Evolutionary conservation across 139 green algal species (phyloP), one percentile per base, ranked within the genome.

Genomic region (Coccomyxa sp.): DNA sequence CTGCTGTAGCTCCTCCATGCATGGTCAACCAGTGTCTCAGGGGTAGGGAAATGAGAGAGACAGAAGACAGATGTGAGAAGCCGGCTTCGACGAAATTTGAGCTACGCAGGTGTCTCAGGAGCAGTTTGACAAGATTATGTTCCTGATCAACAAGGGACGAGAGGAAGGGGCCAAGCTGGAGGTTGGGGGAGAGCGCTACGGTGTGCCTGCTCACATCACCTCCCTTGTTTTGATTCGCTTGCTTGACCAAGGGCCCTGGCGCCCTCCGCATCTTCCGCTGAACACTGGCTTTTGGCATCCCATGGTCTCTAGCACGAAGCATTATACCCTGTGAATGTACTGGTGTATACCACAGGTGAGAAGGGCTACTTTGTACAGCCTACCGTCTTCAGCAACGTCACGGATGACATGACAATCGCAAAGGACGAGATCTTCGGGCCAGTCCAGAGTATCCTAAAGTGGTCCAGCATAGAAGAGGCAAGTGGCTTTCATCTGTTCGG

Each of bases 341-440:
- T 64, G 50, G n/a, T n/a, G n/a, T n/a, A n/a, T n/a, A n/a, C n/a
- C n/a, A n/a, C 50, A 64, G 88, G 87, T 41, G 34, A 75, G 16
- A 83, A 81, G 68, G 91, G 91, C 8, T 95, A 90, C 84, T 94
- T 85, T 77, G 69, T 94, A 6, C 81, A 95, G 86, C 90, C 91
- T 39, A 94, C 90, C 27, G 90, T 94, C 72, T 94, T 94, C 75
- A 81, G 77, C 18, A 84, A 92, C 73, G 91, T 95, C 18, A 75
- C 50, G 5, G 71, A 76, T 35, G 39, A 79, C 75, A 83, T 83
- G 79, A 78, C 68, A 29, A 84, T 84, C 40, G 80, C 80, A 12
- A 68, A 64, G 50, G 80, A 83, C 35, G 79, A 84, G 70, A 84
- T 84, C 37, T 80, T 84, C 77, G 80, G 80, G 12, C 74, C 80